These are phyloP conservation scores for Metschnikowia kofuensis DNA, from an alignment of 805 yeast species.

Conservation along the genomic window DNA sequence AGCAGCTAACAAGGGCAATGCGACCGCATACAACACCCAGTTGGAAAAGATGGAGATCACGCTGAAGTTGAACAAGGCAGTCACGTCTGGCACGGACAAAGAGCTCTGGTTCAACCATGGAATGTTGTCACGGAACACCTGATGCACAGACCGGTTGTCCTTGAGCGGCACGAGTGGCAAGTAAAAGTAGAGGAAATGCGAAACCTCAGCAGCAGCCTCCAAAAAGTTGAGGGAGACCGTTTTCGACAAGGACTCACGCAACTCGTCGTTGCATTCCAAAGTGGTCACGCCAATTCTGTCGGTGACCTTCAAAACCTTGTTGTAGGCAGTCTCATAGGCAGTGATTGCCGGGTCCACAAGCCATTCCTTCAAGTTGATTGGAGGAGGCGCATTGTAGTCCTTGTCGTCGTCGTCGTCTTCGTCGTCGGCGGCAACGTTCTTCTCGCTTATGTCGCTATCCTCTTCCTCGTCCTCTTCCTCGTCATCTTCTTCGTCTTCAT, in stretches of 20 bases:
- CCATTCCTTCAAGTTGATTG: slow-evolving; percentile 36
- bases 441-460: slow-evolving; percentile 35
- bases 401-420: slow-evolving; percentile 27
- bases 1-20: slow-evolving; percentile 42
- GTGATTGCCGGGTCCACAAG: slow-evolving; percentile 38
- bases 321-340: slow-evolving; percentile 23
- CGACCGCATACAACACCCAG: slow-evolving; percentile 43
- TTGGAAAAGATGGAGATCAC: slow-evolving; percentile 29
- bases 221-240: slow-evolving; percentile 35
- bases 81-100: slow-evolving; percentile 34
- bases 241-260: slow-evolving; percentile 39
- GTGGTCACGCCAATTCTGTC: slow-evolving; percentile 37
- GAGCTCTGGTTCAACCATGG: slow-evolving; percentile 21
- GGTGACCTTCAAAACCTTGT: slow-evolving; percentile 28
- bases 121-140: slow-evolving; percentile 32
- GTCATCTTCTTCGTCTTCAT: slow-evolving; percentile 19
- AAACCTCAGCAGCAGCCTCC: slow-evolving; percentile 30
- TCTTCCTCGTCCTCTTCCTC: slow-evolving; percentile 24
- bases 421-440: slow-evolving; percentile 16
- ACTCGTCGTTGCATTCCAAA: slow-evolving; percentile 32
- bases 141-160: slow-evolving; percentile 35
- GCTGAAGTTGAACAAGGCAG: slow-evolving; percentile 28
- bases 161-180: slow-evolving; percentile 36
- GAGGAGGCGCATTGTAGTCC: slow-evolving; percentile 38
- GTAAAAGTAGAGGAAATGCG: slow-evolving; percentile 30